Conservation (phyloP, 495 filamentous ascomycete genomes). For the Amphirosellinia nigrospora region DNA sequence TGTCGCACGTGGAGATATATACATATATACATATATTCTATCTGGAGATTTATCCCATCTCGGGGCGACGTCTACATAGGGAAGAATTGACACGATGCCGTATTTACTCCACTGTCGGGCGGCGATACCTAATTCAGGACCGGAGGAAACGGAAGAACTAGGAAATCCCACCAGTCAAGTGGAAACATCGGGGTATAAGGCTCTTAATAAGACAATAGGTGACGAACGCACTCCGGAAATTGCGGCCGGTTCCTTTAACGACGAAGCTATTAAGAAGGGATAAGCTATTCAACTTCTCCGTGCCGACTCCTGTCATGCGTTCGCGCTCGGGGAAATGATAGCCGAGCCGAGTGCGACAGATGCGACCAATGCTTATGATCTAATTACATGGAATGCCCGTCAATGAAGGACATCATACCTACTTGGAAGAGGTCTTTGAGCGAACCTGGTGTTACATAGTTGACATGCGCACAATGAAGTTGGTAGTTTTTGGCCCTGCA, state of each 20-base stretch:
- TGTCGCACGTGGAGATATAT: not conserved
- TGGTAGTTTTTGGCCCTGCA: not conserved
- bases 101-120: constrained; percentile 8
- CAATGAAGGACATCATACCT: not conserved
- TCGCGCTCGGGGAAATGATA: constrained; percentile 14
- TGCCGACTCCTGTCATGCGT: not conserved
- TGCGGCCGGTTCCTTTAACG: not conserved
- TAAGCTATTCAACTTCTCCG: not conserved
- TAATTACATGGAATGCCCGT: not conserved
- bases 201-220: not conserved
- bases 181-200: not conserved
- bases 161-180: constrained; percentile 23
- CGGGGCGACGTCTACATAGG: not conserved
- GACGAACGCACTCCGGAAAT: not conserved
- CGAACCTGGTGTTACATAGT: not conserved
- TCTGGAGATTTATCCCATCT: not conserved
- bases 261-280: not conserved
- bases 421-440: not conserved
- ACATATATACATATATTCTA: not conserved
- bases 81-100: constrained; percentile 2
- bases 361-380: not conserved
- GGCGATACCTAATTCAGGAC: constrained; percentile 18
- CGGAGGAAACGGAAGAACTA: constrained; percentile 16
- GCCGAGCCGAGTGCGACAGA: not conserved
- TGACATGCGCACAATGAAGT: not conserved